Base-by-base conservation (phyloP, 1,139 yeast genomes). In the Suhomyces terraborum region DNA sequence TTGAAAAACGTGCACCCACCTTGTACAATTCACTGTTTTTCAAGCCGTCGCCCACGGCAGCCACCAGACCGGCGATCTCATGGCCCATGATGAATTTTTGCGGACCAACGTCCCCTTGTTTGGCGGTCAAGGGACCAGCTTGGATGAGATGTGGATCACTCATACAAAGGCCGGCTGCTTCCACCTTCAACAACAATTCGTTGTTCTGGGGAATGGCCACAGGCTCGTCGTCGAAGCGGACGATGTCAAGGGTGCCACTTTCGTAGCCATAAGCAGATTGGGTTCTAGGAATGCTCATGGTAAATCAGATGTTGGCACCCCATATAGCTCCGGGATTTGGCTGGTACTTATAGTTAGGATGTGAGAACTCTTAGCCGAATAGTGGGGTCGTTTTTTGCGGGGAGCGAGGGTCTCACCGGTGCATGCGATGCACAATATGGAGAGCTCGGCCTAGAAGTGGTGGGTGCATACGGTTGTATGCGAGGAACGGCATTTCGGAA, bases 121-220 rank as follows among this genome's bases (percentile, higher is more conserved):
- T 9, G 40, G 38, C 14, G 29, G 33, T 40, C 35, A 49, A 36
- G 6, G 55, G 51, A 1, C 54, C 53, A 9, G 67, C 70, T 22
- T 58, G 52, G 20, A 76, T 55, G 17, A 75, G 60, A 50, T 75
- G 79, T 16, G 75, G 62, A 51, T 77, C 82, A 42, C 79, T 71
- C 50, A 66, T 69, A 54, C 82, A 77, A 45, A 77, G 61, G 2
- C 82, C 82, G 1, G 77, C 77, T 0, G 78, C 80, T 45, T 73
- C 75, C 23, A 77, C 59, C 52, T 75, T 73, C 35, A 77, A 55
- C 14, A 77, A 59, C 1, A 75, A 64, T 40, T 74, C 67, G 29
- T 54, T 58, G 21, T 57, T 54, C 3, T 55, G 58, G 0, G 80
- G 78, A 22, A 49, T 48, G 3, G 66, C 64, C 9, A 75, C 73